Conservation (phyloP, 2,329 filamentous ascomycete genomes). For the Epichloe baconii region DNA sequence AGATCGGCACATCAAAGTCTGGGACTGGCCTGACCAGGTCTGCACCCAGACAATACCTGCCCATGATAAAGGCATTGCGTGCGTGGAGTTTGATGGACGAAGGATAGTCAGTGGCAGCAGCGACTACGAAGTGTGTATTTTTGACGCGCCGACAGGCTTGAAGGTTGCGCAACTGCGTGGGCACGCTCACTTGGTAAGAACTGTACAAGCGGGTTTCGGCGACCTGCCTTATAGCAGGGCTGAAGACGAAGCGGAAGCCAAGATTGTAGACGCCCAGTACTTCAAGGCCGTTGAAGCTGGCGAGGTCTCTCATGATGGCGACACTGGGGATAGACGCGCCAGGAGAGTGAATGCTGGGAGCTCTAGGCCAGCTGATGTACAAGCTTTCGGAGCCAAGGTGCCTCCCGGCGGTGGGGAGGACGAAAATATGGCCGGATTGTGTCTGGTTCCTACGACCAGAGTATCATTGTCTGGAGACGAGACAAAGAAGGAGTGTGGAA, state of each 20-base stretch:
- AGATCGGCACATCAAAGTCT: slow-evolving; percentile 85
- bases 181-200: slow-evolving; percentile 77
- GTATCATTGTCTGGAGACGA: slow-evolving; percentile 87
- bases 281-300: slow-evolving; percentile 46
- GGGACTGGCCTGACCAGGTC: slow-evolving; percentile 72
- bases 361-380: slow-evolving; percentile 59
- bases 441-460: slow-evolving; percentile 92
- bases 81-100: slow-evolving; percentile 89
- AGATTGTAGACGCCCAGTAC: slow-evolving; percentile 59
- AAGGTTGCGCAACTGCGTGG: slow-evolving; percentile 80
- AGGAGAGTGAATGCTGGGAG: slow-evolving; percentile 56
- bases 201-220: slow-evolving; percentile 88
- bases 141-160: slow-evolving; percentile 71
- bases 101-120: slow-evolving; percentile 93
- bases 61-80: slow-evolving; percentile 91
- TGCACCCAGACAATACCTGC: slow-evolving; percentile 71
- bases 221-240: slow-evolving; percentile 70
- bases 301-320: slow-evolving; percentile 25
- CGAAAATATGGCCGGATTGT: slow-evolving; percentile 89
- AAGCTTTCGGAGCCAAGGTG: slow-evolving; percentile 70
- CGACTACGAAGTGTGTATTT: slow-evolving; percentile 91
- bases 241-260: slow-evolving; percentile 61
- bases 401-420: slow-evolving; percentile 87
- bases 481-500: slow-evolving; percentile 78
- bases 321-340: slow-evolving; percentile 20